A percentile compares a stretch with the other conserved stretches of the same genome.
Conservation (phyloP, 495 filamentous ascomycete genomes). For the Neurospora africana region DNA sequence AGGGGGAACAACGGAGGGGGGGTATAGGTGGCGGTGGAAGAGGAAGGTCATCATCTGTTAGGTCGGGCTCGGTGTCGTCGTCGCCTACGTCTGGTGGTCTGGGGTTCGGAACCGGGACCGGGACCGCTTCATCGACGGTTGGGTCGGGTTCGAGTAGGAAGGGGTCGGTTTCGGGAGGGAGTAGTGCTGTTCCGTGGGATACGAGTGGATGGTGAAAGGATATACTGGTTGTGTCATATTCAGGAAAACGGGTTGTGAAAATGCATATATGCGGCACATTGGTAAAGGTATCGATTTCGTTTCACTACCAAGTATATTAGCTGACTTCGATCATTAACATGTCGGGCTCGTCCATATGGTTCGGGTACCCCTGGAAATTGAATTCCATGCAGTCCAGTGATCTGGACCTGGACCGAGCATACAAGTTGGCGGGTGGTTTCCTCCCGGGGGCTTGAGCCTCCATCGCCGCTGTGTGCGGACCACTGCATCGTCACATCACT, state of each 20-base stretch:
- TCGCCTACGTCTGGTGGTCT: background rate
- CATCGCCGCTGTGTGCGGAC: background rate
- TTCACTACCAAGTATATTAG: background rate
- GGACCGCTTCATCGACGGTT: background rate
- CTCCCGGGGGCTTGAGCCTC: background rate
- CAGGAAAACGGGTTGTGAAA: background rate
- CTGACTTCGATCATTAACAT: background rate
- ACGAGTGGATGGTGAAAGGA: background rate
- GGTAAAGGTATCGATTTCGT: background rate
- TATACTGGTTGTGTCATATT: background rate
- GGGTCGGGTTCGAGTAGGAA: slow-evolving; percentile 5
- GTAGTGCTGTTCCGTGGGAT: background rate
- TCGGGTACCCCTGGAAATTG: background rate
- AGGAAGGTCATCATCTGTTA: background rate
- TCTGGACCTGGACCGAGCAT: background rate
- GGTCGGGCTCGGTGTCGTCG: background rate
- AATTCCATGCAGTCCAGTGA: background rate
- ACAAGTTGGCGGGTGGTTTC: background rate
- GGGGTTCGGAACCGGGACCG: background rate
- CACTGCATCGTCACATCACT: background rate
- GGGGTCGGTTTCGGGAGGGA: background rate
- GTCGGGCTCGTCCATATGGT: background rate
- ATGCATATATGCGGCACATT: background rate
- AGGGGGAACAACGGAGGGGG: background rate
- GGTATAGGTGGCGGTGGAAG: background rate